Evolutionary conservation across 495 filamentous ascomycete species (phyloP).

Genomic region (Podospora sp.): DNA sequence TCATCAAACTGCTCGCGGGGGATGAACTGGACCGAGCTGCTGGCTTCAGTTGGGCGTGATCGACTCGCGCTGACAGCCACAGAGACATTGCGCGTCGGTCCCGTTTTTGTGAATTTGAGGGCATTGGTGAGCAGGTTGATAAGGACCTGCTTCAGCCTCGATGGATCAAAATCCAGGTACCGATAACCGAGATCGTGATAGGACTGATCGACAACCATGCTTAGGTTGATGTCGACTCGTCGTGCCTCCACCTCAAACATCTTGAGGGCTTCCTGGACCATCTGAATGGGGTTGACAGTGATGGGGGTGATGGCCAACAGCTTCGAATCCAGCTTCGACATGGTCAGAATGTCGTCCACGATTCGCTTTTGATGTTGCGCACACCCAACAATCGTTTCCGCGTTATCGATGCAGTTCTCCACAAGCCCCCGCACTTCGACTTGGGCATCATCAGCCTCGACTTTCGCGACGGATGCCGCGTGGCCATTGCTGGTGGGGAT

Average conservation of each 20-base stretch:
- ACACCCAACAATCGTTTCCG: constrained; percentile 75
- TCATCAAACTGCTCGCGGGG: constrained; percentile 28
- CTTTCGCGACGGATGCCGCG: too few species aligned
- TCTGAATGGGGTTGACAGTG: constrained; percentile 62
- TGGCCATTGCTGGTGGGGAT: constrained; percentile 1
- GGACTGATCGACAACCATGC: constrained; percentile 60
- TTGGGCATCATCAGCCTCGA: constrained; percentile 13
- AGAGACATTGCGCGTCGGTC: constrained; percentile 39
- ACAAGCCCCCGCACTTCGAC: constrained; percentile 44
- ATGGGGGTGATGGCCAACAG: constrained; percentile 69
- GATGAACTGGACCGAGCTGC: constrained; percentile 40
- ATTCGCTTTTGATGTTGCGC: constrained; percentile 79
- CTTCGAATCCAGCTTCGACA: constrained; percentile 77
- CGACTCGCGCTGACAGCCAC: constrained; percentile 37
- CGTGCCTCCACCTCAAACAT: constrained; percentile 74
- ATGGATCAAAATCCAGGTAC: constrained; percentile 72
- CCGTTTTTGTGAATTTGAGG: constrained; percentile 72
- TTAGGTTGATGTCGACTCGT: constrained; percentile 65
- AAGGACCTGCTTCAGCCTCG: constrained; percentile 69
- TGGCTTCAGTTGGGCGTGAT: constrained; percentile 34
- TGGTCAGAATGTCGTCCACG: constrained; percentile 75
- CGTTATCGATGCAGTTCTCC: constrained; percentile 62
- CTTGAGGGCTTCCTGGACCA: constrained; percentile 64
- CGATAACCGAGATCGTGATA: constrained; percentile 56
- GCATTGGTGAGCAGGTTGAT: constrained; percentile 74